Evolutionary conservation across 2,329 filamentous ascomycete genomes (phyloP), one percentile per base, ranked within the genome.

Genomic region (Colletotrichum caudatum): DNA sequence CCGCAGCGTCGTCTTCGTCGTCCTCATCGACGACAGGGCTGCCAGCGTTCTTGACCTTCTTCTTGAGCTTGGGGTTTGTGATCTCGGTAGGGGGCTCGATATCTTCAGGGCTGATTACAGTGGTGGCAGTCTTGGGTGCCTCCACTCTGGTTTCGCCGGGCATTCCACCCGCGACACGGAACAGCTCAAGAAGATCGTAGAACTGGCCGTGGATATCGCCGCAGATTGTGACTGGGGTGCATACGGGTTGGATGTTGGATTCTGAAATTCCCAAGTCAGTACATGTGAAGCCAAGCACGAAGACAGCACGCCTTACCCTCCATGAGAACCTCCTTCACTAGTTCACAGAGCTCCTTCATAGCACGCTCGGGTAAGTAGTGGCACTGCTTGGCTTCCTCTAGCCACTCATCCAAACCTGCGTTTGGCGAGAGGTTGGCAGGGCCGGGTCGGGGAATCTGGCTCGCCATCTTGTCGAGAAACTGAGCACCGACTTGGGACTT

Each of bases 171-270:
- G 95, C 94, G 51, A 99, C 95, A 65, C 95, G 92, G 83, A 99
- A 99, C 61, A 99, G 90, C 85, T 99, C 96, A 73, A 98, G 90
- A 12, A 99, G 87, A 81, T 99, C 96, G 84, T 99, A 98, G 82
- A 98, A 98, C 84, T 99, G 96, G 77, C 96, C 96, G 83, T 99
- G 96, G 74, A 99, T 98, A 80, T 99, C 96, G 79, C 96, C 96
- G 79, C 96, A 98, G 74, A 99, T 93, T 6, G 96, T 99, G 74
- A 99, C 96, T 8, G 96, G 96, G 0, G 96, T 97, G 65, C 93
- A 91, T 26, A 99, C 95, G n/a, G 96, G 96, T 81, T 98, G 96
- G 71, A 99, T 98, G 81, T 99, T 99, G 75, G 95, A 98, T 84
- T 99, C 96, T 97, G 76, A 12, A 62, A 29, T 46, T 16, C 26